Evolutionary conservation across 2,329 filamentous ascomycete genomes (phyloP).

Genomic region (Rosellinia necatrix): DNA sequence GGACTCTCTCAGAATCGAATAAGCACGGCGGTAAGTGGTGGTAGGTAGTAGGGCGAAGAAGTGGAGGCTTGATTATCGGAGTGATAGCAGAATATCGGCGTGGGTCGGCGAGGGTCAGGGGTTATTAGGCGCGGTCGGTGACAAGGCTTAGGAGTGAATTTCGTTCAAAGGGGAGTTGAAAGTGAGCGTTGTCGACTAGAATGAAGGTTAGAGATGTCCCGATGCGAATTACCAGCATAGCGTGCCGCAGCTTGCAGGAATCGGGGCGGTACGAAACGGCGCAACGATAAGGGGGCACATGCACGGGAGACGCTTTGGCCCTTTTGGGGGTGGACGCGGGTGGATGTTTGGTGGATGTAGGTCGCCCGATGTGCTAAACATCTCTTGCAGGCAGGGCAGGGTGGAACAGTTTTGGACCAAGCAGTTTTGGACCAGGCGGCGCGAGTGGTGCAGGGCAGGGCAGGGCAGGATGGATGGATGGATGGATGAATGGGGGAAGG

Average conservation of each 20-base stretch:
- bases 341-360: constrained; percentile 18
- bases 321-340: constrained; percentile 10
- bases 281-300: constrained; percentile 18
- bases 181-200: constrained; percentile 41
- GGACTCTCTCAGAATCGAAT: constrained; percentile 27
- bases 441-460: constrained; percentile 28
- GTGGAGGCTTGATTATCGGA: constrained; percentile 19
- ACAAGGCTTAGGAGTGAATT: constrained; percentile 21
- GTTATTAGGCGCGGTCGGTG: constrained; percentile 25
- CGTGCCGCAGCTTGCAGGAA: constrained; percentile 43
- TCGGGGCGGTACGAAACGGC: constrained; percentile 28
- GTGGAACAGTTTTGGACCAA: constrained; percentile 27
- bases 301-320: constrained; percentile 24
- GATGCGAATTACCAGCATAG: constrained; percentile 41
- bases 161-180: constrained; percentile 31
- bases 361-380: constrained; percentile 34
- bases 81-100: constrained; percentile 19
- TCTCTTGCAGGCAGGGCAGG: constrained; percentile 27
- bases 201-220: constrained; percentile 47
- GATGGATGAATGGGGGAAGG: constrained; percentile 30
- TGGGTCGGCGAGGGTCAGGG: constrained; percentile 15
- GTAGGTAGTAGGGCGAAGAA: constrained; percentile 14
- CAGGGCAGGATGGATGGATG: constrained; percentile 19
- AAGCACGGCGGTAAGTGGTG: constrained; percentile 20
- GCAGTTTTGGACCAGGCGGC: constrained; percentile 22